A percentile compares a stretch with the other conserved stretches of the same genome.
These are phyloP conservation scores for Detonula confervacea DNA, from an alignment of 352 stramenopile species.

Conservation along the genomic window DNA sequence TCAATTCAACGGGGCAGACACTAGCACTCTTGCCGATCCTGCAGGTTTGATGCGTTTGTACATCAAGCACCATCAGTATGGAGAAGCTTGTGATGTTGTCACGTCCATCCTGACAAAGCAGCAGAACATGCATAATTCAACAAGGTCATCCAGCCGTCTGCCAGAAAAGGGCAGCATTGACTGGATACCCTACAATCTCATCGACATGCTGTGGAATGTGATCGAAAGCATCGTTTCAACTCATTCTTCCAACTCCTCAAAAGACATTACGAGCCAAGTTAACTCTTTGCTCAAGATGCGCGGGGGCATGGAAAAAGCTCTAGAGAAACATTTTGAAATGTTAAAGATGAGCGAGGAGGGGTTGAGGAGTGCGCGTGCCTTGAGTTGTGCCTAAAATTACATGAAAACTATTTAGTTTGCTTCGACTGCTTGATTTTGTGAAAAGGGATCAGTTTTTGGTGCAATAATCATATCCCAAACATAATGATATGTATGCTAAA, in stretches of 20 bases:
- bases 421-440: too few relatives aligned
- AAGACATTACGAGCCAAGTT: constrained; percentile 25
- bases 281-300: constrained; percentile 36
- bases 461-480: too few relatives aligned
- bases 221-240: constrained; percentile 57
- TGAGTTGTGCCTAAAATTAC: constrained; percentile 28
- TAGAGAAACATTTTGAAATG: constrained; percentile 66
- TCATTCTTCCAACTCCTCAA: constrained; percentile 12
- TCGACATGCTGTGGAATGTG: constrained; percentile 76
- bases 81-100: constrained; percentile 70
- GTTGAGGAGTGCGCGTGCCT: constrained; percentile 59
- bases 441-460: too few relatives aligned
- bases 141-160: constrained; percentile 44
- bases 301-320: constrained; percentile 59
- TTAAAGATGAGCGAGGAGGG: constrained; percentile 74
- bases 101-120: constrained; percentile 33
- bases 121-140: not conserved
- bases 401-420: too few relatives aligned
- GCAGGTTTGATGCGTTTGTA: constrained; percentile 66
- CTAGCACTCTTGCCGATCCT: constrained; percentile 52
- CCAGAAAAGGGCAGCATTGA: constrained; percentile 81
- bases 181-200: constrained; percentile 77
- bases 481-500: too few relatives aligned
- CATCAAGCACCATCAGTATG: constrained; percentile 69
- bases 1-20: constrained; percentile 5